Base-by-base conservation (phyloP, 2,329 filamentous ascomycete genomes). In the Aspergillus pseudoterreus region DNA sequence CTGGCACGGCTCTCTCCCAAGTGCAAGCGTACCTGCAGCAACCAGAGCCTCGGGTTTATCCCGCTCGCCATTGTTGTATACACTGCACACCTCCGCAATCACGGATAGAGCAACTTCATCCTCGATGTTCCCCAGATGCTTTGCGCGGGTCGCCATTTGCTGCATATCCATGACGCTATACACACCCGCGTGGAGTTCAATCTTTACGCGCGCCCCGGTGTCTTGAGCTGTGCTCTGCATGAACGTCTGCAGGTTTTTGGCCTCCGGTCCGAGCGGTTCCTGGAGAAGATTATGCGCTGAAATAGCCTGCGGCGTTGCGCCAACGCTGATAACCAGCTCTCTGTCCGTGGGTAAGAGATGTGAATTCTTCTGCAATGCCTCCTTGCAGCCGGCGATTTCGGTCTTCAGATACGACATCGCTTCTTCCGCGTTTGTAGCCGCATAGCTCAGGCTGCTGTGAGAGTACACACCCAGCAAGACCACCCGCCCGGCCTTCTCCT, bases 91-190 rank as follows among this genome's bases (percentile, higher is more conserved):
- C 65, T 94, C 88, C 0, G 84, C 82, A n/a, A 92, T 70, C 9
- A 92, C 77, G 0, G 81, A 83, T 30, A 91, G 71, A 1, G 81
- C 87, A 27, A 92, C 78, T 59, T 85, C 81, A 3, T 76, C 68
- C 54, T 75, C 61, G 1, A 61, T 44, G 2, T 51, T 48, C 60
- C 46, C 72, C 0, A 49, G 44, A 6, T 67, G 61, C 0, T 79
- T 70, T 4, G 87, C 84, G 60, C 86, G 82, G 0, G 88, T 89
- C 1, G 87, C 84, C 2, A 92, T 75, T 67, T 94, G 89, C 67
- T 94, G 89, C 60, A 92, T 76, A 67, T 94, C 89, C 8, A 92
- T 79, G 3, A 84, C 76, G 0, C 88, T 83, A 64, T 92, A 92
- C 2, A 89, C 86, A 27, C 87, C 88, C 0, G 88, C 87, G 65